A percentile compares a stretch with the other conserved stretches of the same genome.
Evolutionary conservation across 2,329 filamentous ascomycete genomes (phyloP).

Genomic region (Tolypocladium capitatum): DNA sequence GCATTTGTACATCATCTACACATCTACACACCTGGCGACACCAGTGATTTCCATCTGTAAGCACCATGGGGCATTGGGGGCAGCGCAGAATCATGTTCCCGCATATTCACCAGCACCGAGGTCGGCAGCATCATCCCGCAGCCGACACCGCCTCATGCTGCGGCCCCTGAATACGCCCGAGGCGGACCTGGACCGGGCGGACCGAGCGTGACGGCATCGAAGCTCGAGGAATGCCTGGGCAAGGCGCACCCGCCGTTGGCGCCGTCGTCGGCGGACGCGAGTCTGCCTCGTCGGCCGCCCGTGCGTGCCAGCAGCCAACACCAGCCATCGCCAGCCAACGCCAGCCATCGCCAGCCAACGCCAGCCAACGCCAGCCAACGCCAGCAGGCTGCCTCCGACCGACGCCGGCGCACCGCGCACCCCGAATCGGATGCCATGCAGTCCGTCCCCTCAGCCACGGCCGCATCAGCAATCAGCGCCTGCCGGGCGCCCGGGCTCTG

Average conservation of each 20-base stretch:
- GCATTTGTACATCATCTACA: constrained; percentile 1
- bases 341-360: too few species aligned
- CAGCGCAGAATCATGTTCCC: neutral
- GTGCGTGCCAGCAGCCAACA: neutral
- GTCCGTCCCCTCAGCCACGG: neutral
- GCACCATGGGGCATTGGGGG: neutral
- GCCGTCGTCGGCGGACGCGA: neutral
- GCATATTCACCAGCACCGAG: too few species aligned
- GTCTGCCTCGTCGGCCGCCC: neutral
- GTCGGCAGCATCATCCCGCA: too few species aligned
- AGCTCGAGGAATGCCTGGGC: too few species aligned
- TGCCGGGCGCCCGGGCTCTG: neutral
- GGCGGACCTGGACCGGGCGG: too few species aligned
- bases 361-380: neutral
- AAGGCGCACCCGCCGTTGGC: neutral
- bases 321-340: too few species aligned
- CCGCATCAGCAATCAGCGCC: neutral
- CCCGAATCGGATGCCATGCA: neutral
- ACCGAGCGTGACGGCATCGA: too few species aligned
- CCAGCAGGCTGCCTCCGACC: neutral
- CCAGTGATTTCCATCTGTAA: neutral
- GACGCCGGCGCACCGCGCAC: neutral
- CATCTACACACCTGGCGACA: neutral
- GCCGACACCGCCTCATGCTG: too few species aligned
- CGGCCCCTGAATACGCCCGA: too few species aligned